Conservation (phyloP, 2,329 filamentous ascomycete genomes). For the Arachnopeziza araneosa region DNA sequence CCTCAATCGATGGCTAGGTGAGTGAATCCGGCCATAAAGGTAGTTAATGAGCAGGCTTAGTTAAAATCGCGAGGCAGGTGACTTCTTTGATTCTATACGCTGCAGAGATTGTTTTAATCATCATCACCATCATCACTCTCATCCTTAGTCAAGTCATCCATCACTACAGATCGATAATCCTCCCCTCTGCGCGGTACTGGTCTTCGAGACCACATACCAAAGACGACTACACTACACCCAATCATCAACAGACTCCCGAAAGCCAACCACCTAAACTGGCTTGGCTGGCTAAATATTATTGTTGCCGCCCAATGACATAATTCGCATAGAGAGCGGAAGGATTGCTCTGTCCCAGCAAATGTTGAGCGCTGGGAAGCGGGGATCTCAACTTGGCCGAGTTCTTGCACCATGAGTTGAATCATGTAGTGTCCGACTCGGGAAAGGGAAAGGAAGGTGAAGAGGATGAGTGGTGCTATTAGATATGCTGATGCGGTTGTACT, state of each 20-base stretch:
- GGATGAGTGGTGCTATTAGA: conserved; percentile 13
- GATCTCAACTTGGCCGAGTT: conserved; percentile 37
- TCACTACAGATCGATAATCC: background rate
- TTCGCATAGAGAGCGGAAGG: conserved; percentile 34
- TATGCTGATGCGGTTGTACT: conserved; percentile 14
- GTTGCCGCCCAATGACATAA: conserved; percentile 33
- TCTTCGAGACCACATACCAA: conserved; percentile 32
- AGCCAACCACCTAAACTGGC: conserved; percentile 35
- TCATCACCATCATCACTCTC: background rate
- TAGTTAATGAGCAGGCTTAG: too few relatives aligned
- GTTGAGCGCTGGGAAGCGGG: conserved; percentile 31
- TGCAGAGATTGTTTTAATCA: too few relatives aligned
- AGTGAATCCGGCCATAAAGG: too few relatives aligned
- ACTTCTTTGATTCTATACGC: too few relatives aligned
- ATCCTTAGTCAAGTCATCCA: background rate
- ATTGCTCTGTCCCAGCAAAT: conserved; percentile 37
- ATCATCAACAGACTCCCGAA: conserved; percentile 31
- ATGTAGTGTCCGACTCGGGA: conserved; percentile 38
- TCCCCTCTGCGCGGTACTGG: background rate
- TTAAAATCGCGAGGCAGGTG: too few relatives aligned
- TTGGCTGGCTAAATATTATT: conserved; percentile 31
- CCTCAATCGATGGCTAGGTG: too few relatives aligned
- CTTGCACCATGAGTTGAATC: conserved; percentile 36
- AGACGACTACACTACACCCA: conserved; percentile 28
- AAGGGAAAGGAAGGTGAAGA: conserved; percentile 35